Percentiles rank a stretch among this genome's conserved stretches.
Conservation (phyloP, 2,329 filamentous ascomycete genomes). For the Fusarium pseudocircinatum region DNA sequence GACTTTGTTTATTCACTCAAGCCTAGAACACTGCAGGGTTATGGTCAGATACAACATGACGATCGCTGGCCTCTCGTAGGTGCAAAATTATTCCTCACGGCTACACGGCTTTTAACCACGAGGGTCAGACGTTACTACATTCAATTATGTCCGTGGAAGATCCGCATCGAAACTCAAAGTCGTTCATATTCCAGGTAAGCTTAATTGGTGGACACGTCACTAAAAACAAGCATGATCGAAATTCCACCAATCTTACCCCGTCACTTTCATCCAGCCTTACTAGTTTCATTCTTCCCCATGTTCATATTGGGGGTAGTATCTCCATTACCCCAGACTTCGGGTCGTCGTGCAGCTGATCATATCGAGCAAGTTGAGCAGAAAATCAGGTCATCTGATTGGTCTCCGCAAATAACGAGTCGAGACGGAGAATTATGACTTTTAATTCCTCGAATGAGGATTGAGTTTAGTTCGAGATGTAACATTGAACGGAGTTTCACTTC, state of each 20-base stretch:
- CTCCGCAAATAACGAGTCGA: neutral
- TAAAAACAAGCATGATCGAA: neutral
- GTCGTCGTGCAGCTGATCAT: slow-evolving; percentile 9
- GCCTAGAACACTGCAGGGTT: neutral
- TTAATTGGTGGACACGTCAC: slow-evolving; percentile 29
- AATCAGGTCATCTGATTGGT: neutral
- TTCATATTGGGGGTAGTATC: neutral
- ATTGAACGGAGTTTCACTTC: slow-evolving; percentile 29
- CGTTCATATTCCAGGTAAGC: neutral
- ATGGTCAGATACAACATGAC: neutral
- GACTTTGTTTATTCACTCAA: neutral
- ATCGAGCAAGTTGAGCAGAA: neutral
- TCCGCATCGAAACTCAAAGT: neutral
- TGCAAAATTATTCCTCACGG: slow-evolving; percentile 7
- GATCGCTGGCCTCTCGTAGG: slow-evolving; percentile 1
- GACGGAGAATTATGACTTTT: slow-evolving; percentile 20
- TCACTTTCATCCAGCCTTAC: neutral
- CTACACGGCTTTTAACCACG: neutral
- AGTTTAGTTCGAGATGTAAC: slow-evolving; percentile 20
- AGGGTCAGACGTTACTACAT: neutral
- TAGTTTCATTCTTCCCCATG: neutral
- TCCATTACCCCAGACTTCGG: slow-evolving; percentile 27
- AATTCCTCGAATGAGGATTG: slow-evolving; percentile 33
- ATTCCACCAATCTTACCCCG: slow-evolving; percentile 17
- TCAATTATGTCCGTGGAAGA: neutral